phyloP scores from a whole-genome alignment of 352 stramenopile genomes.

The Phytophthora nicotianae region DNA sequence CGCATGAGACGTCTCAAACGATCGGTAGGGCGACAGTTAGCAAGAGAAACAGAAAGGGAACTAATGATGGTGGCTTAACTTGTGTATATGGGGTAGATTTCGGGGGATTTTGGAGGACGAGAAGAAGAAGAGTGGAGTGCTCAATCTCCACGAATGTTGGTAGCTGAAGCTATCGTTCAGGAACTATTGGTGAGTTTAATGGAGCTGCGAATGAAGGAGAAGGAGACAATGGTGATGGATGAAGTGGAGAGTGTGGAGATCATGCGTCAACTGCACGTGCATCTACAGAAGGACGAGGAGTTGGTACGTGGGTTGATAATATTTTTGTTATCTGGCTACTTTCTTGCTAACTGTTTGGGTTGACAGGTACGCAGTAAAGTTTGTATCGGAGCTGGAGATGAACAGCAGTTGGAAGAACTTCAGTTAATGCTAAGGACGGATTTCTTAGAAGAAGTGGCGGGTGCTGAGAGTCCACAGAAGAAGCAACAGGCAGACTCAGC shows the following conservation, averaged over 20 bases:
- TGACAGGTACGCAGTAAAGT: constrained; percentile 47
- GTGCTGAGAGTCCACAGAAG: constrained; percentile 35
- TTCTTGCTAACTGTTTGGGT: constrained; percentile 12
- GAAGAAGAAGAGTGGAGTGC: constrained; percentile 28
- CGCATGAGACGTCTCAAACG: constrained; percentile 48
- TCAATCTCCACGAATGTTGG: constrained; percentile 44
- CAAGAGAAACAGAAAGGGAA: background rate
- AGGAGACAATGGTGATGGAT: constrained; percentile 56
- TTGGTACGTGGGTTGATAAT: constrained; percentile 30
- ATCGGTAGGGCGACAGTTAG: constrained; percentile 13
- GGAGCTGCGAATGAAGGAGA: constrained; percentile 58
- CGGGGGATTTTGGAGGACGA: constrained; percentile 8
- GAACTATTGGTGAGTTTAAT: constrained; percentile 66
- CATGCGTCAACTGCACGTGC: constrained; percentile 52
- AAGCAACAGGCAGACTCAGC: constrained; percentile 32
- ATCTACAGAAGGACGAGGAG: constrained; percentile 57
- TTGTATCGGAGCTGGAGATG: constrained; percentile 51
- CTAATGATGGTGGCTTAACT: constrained; percentile 1
- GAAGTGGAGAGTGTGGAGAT: constrained; percentile 63
- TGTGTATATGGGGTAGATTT: constrained; percentile 19
- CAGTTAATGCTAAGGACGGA: constrained; percentile 55
- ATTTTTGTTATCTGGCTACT: background rate
- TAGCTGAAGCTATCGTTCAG: constrained; percentile 72
- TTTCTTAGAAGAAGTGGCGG: constrained; percentile 54
- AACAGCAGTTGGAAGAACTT: constrained; percentile 58